Evolutionary conservation across 306 rosid species (phyloP), one percentile per base, ranked within the genome.

Genomic region (Corylus avellana): DNA sequence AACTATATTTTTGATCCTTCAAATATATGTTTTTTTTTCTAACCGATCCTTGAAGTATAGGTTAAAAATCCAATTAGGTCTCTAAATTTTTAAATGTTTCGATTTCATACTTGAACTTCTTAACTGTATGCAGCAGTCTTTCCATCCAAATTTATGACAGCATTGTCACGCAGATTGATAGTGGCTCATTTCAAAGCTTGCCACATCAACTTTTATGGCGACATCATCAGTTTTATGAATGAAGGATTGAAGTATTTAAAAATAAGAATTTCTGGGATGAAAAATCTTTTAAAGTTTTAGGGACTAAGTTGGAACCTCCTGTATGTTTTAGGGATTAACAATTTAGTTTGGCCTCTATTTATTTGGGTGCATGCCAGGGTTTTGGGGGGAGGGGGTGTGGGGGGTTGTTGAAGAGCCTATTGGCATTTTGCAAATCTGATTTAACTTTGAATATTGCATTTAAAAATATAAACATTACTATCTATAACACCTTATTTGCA

Each of bases 401-500:
- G 8, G 64, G 1, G 64, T 8, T 8, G 10, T n/a, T n/a, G 32
- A 8, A 9, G 64, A 58, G 29, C n/a, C n/a, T 2, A 58, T 57
- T 57, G 16, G 56, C 18, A 11, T 51, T 14, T 51, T 51, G 12
- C 56, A 51, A 35, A 51, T 53, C n/a, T 4, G 57, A 53, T 16
- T 14, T 54, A 54, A 20, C 20, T 54, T 14, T 17, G 58, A 54
- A 17, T 62, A 12, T 32, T 25, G 12, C 71, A 0, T 8, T 66
- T 16, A 66, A 66, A 66, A 66, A 63, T 46, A 3, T 47, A 18
- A 47, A 27, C 57, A 46, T 32, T 10, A 72, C 53, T 57, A 42
- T 77, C 32, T 54, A 63, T 77, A 67, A 68, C 75, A 48, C 67
- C 77, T 72, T 75, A 69, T 53, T 68, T 78, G 18, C 64, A 39